Base-by-base conservation (phyloP, 495 filamentous ascomycete genomes). In the Lasiosphaeriaceae sp. region DNA sequence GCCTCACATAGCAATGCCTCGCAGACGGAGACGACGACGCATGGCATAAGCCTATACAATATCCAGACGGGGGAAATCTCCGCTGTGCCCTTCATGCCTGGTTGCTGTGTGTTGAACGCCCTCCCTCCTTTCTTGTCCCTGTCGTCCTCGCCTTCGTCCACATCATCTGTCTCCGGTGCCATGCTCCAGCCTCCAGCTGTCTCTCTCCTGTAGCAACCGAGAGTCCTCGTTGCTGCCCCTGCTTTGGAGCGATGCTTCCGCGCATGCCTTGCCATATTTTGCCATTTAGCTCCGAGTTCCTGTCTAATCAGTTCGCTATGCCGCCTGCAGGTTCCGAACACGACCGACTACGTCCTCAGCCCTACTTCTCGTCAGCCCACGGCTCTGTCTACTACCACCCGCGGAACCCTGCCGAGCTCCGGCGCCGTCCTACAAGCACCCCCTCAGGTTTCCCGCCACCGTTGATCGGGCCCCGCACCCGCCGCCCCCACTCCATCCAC, bases 401-500 rank as follows among this genome's bases (percentile, higher is more conserved):
- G 19, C 56, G 63, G 44, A 61, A 51, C 11, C 52, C 65, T 14
- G 37, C 56, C 54, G 69, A 71, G 31, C 66, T 65, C 47, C 65
- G 69, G 41, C 59, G 65, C 59, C 69, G 69, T 47, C 20, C 47
- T 8, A n/a, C 47, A 14, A 34, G 51, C 35, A 50, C 50, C n/a
- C 62, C 71, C 26, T 3, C 26, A 31, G 59, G 54, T 17, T 72
- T 77, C 52, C 80, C 80, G 24, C 68, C 66, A 22, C 77, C 80
- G 46, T 71, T 76, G 37, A 82, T 78, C 53, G 71, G 73, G 58
- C 74, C 80, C 46, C 76, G 80, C 53, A 71, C 70, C 20, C 76
- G 79, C 54, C 71, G 80, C 21, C 79, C 75, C 44, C 79, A 82
- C 56, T 77, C 78, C 14, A 82, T 83, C 52, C 79, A 82, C 62